Percentiles rank a stretch among this genome's conserved stretches.
phyloP scores from a whole-genome alignment of 2,329 filamentous ascomycete genomes.

The Penicillium sp. region DNA sequence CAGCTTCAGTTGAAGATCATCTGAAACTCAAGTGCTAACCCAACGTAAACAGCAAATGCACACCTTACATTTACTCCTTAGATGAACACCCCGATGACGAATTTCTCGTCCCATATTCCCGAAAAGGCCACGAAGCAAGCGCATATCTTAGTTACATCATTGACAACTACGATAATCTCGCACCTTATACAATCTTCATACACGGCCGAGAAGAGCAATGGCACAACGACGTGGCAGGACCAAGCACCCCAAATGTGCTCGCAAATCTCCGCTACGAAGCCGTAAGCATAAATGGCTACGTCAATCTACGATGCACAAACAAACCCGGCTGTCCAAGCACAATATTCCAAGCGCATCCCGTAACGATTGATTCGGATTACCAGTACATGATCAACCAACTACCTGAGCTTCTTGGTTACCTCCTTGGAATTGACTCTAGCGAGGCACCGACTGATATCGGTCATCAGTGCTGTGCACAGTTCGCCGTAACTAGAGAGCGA shows the following conservation, averaged over 20 bases:
- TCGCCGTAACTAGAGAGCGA: constrained; percentile 41
- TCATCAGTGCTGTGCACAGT: constrained; percentile 45
- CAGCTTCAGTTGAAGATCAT: background rate
- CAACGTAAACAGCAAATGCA: background rate
- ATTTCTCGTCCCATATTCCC: constrained; percentile 31
- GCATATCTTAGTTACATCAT: constrained; percentile 68
- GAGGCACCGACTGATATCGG: constrained; percentile 37
- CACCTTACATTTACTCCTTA: constrained; percentile 5
- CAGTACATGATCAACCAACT: constrained; percentile 8
- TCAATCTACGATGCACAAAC: constrained; percentile 47
- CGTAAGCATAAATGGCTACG: constrained; percentile 48
- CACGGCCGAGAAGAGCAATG: constrained; percentile 64
- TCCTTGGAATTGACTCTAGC: constrained; percentile 5
- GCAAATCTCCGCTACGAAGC: constrained; percentile 25
- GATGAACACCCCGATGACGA: constrained; percentile 5
- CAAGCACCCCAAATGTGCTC: constrained; percentile 38
- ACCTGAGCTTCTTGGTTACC: constrained; percentile 1
- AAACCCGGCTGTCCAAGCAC: constrained; percentile 48
- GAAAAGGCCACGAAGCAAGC: constrained; percentile 66
- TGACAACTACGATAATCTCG: constrained; percentile 65
- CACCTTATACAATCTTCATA: constrained; percentile 66
- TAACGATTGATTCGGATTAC: background rate
- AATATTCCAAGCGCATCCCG: constrained; percentile 34
- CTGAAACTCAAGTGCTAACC: background rate
- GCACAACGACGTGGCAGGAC: constrained; percentile 60